Percentiles rank a stretch among this genome's conserved stretches.
phyloP scores from a whole-genome alignment of 2,329 filamentous ascomycete genomes.

The Amylocarpus encephaloides region DNA sequence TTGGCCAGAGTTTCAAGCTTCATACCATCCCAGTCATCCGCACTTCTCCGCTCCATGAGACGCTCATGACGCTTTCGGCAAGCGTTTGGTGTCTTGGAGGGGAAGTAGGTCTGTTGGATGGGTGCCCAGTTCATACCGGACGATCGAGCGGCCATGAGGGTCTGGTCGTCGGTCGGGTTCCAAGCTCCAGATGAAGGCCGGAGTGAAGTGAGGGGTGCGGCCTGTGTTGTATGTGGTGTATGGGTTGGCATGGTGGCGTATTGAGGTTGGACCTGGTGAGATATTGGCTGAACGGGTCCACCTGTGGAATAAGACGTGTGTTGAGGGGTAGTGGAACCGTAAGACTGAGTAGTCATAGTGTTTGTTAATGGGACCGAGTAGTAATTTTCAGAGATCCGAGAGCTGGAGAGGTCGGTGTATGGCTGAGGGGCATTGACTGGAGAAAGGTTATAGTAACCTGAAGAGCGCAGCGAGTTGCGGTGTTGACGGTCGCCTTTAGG shows the following conservation, averaged over 20 bases:
- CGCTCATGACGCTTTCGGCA: conserved; percentile 86
- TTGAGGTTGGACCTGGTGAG: conserved; percentile 6
- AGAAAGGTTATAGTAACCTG: conserved; percentile 21
- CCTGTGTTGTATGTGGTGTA: neutral
- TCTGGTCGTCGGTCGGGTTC: conserved; percentile 68
- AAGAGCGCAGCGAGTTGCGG: conserved; percentile 15
- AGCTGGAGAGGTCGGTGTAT: conserved; percentile 14
- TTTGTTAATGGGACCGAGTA: conserved; percentile 5
- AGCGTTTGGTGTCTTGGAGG: conserved; percentile 61
- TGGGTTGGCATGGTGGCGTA: neutral
- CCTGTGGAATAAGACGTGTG: conserved; percentile 13
- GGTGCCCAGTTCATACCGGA: conserved; percentile 78
- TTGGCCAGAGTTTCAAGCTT: conserved; percentile 69
- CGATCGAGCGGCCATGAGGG: conserved; percentile 63
- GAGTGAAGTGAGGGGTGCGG: conserved; percentile 17
- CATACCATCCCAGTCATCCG: conserved; percentile 65
- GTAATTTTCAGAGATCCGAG: conserved; percentile 7
- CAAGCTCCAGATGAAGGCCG: conserved; percentile 61
- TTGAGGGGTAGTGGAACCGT: conserved; percentile 3
- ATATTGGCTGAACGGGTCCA: conserved; percentile 18
- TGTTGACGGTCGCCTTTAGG: conserved; percentile 23
- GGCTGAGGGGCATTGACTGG: conserved; percentile 18
- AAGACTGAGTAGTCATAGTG: conserved; percentile 15
- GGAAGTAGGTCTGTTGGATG: conserved; percentile 72
- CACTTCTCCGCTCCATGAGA: conserved; percentile 60